Conservation (phyloP, 257 asterid genomes). For the Petunia secreta region DNA sequence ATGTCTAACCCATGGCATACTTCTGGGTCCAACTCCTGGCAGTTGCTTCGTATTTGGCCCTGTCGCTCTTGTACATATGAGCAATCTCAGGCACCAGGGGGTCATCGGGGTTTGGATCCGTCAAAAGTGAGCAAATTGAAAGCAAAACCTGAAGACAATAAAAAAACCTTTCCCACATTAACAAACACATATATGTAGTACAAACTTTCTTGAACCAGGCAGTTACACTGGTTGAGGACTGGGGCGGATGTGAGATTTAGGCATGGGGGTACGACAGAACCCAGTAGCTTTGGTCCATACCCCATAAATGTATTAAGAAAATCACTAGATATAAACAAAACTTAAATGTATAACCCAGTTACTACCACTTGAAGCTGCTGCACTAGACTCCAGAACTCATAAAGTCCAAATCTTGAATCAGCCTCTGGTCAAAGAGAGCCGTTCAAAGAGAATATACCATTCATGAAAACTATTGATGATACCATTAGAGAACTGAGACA, state of each 20-base stretch:
- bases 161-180: neutral
- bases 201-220: neutral
- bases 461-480: neutral
- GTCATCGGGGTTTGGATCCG: constrained; percentile 89
- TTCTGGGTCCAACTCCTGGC: constrained; percentile 95
- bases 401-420: too few species aligned
- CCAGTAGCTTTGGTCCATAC: too few species aligned
- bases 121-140: constrained; percentile 75
- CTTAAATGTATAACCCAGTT: too few species aligned
- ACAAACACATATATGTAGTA: neutral
- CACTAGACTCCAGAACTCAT: too few species aligned
- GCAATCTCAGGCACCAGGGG: constrained; percentile 90
- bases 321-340: too few species aligned
- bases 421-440: neutral
- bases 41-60: constrained; percentile 76
- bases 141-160: constrained; percentile 62
- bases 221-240: neutral
- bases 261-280: too few species aligned
- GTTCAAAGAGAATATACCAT: constrained; percentile 4
- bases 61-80: constrained; percentile 85
- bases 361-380: too few species aligned
- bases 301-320: too few species aligned
- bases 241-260: too few species aligned
- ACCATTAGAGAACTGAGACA: neutral
- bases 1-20: constrained; percentile 73